Evolutionary conservation across 805 yeast genomes (phyloP).

Genomic region (Yarrowia porcina): DNA sequence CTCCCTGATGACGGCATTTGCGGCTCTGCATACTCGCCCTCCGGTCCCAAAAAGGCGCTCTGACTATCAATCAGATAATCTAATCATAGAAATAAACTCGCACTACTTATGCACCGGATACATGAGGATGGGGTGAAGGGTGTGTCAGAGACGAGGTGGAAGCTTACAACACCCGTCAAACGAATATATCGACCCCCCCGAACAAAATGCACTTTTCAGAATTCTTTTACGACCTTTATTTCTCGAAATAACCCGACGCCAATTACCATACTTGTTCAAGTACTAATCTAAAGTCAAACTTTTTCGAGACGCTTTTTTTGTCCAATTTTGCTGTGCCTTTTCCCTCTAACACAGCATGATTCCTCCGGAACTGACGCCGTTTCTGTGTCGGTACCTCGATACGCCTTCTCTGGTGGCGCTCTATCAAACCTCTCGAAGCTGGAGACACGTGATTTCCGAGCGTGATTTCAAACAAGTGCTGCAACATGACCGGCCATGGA

Average conservation of each 20-base stretch:
- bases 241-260: not conserved
- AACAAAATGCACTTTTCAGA: not conserved
- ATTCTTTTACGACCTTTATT: no score
- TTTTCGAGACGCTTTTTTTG: not conserved
- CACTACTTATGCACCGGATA: not conserved
- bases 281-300: not conserved
- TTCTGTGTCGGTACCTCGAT: constrained; percentile 2
- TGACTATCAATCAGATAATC: constrained; percentile 17
- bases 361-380: constrained; percentile 12
- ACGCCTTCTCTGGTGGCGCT: not conserved
- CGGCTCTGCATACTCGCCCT: no score
- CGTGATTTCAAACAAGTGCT: constrained; percentile 13
- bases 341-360: not conserved
- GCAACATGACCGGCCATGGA: constrained; percentile 10
- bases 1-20: no score
- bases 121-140: not conserved
- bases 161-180: not conserved
- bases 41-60: no score
- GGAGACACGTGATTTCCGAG: not conserved
- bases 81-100: constrained; percentile 4
- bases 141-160: not conserved
- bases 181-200: no score
- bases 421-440: not conserved
- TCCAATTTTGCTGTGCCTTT: no score
- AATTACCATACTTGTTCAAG: no score